These are phyloP conservation scores for Alternaria gaisen DNA, from an alignment of 2,329 filamentous ascomycete species.

Conservation along the genomic window DNA sequence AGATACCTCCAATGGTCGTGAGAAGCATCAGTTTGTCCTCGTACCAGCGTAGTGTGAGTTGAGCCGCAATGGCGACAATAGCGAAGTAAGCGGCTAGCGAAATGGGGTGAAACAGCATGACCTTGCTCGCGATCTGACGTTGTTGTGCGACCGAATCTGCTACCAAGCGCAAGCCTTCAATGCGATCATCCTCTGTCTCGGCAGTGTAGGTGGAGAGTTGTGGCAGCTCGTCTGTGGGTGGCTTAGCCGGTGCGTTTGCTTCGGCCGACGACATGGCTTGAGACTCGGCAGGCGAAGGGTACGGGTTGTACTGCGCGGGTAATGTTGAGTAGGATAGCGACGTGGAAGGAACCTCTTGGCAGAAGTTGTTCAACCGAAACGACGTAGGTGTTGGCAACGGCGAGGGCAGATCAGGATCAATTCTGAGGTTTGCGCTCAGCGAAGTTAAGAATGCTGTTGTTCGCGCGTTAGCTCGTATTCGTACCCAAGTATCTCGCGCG, in stretches of 20 bases:
- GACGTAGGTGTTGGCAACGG: conserved; percentile 72
- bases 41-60: conserved; percentile 51
- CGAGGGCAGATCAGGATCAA: conserved; percentile 66
- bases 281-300: conserved; percentile 49
- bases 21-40: conserved; percentile 65
- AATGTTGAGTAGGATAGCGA: conserved; percentile 57
- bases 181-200: conserved; percentile 65
- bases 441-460: conserved; percentile 80
- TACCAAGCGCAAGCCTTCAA: conserved; percentile 74
- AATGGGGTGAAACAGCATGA: conserved; percentile 58
- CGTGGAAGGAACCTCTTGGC: conserved; percentile 64
- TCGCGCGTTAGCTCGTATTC: conserved; percentile 21
- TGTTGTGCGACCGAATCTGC: conserved; percentile 86
- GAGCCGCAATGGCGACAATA: conserved; percentile 51
- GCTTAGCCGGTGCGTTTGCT: conserved; percentile 32
- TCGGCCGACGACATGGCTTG: conserved; percentile 49
- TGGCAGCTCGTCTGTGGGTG: conserved; percentile 53
- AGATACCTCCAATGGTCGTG: conserved; percentile 67
- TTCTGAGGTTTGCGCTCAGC: conserved; percentile 79
- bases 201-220: conserved; percentile 69
- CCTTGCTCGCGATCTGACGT: conserved; percentile 70
- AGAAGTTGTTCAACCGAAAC: conserved; percentile 54
- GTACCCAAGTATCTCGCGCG: neutral
- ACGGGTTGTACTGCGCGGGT: conserved; percentile 45
- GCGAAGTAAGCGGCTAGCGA: conserved; percentile 52